Evolutionary conservation across 2,329 filamentous ascomycete species (phyloP), one percentile per base, ranked within the genome.

Genomic region (Graphium sp.): DNA sequence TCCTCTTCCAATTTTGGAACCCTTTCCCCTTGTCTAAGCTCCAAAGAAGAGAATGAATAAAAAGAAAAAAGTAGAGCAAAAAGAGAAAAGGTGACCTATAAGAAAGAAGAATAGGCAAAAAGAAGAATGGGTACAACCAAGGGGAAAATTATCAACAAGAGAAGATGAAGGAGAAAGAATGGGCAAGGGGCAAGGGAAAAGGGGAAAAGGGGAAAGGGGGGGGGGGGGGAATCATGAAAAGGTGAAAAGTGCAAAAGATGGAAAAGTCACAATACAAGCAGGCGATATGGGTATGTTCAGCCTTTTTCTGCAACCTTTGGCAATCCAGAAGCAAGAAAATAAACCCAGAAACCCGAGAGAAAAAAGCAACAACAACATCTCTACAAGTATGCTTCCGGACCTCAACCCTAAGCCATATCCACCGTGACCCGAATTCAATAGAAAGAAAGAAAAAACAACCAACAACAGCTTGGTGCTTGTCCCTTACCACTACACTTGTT

Each of bases 401-500:
- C n/a, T n/a, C n/a, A n/a, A n/a, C n/a, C n/a, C n/a, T n/a, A n/a
- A n/a, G n/a, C n/a, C n/a, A n/a, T n/a, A n/a, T n/a, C n/a, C n/a
- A n/a, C n/a, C n/a, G n/a, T n/a, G n/a, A n/a, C n/a, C n/a, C n/a
- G n/a, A n/a, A n/a, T n/a, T n/a, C n/a, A n/a, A n/a, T n/a, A n/a
- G n/a, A n/a, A n/a, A n/a, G n/a, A n/a, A n/a, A n/a, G n/a, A n/a
- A n/a, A n/a, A n/a, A n/a, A n/a, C n/a, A n/a, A n/a, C n/a, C n/a
- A n/a, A n/a, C n/a, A n/a, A n/a, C n/a, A n/a, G n/a, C n/a, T 22
- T 17, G 29, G 34, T 32, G 34, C 37, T 32, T 35, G 30, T 29
- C 20, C 15, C 14, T 18, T 13, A n/a, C n/a, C n/a, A 24, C 52
- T 48, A 66, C 35, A 55, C 50, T 31, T 57, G 53, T 38, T 74